These are phyloP conservation scores for Aspergillus sergii DNA, from an alignment of 2,329 filamentous ascomycete genomes.

Conservation along the genomic window DNA sequence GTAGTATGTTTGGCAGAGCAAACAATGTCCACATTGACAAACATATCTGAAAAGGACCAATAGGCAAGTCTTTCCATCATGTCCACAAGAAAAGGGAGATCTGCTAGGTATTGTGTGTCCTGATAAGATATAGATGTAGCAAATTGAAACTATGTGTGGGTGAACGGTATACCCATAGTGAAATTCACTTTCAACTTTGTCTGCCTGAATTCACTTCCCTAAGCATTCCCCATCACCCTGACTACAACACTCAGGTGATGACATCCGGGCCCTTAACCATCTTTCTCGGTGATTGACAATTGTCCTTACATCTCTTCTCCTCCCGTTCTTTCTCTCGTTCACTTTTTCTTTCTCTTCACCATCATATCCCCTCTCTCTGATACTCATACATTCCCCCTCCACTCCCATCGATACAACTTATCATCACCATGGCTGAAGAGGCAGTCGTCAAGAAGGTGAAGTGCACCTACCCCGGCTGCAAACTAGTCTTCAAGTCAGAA, in stretches of 20 bases:
- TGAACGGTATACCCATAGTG: background rate
- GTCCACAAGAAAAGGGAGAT: background rate
- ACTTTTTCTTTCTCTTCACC: background rate
- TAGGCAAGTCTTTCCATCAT: background rate
- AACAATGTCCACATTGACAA: background rate
- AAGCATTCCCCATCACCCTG: background rate
- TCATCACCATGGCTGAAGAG: slow-evolving; percentile 12
- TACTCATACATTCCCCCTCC: background rate
- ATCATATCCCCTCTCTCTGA: background rate
- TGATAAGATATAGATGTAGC: background rate
- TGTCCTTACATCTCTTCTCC: background rate
- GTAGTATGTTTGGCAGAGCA: no score
- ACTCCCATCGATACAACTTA: background rate
- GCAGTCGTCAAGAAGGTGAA: slow-evolving; percentile 30
- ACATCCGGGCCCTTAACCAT: background rate
- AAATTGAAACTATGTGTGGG: background rate
- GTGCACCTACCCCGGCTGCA: slow-evolving; percentile 53
- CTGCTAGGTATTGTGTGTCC: background rate
- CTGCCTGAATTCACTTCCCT: background rate
- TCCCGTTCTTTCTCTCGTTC: background rate
- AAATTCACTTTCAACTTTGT: background rate
- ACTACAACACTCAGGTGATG: background rate
- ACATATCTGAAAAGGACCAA: background rate
- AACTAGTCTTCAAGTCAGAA: slow-evolving; percentile 46
- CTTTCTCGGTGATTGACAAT: background rate